phyloP scores from a whole-genome alignment of 2,329 filamentous ascomycete genomes.

The Exophiala sp. region DNA sequence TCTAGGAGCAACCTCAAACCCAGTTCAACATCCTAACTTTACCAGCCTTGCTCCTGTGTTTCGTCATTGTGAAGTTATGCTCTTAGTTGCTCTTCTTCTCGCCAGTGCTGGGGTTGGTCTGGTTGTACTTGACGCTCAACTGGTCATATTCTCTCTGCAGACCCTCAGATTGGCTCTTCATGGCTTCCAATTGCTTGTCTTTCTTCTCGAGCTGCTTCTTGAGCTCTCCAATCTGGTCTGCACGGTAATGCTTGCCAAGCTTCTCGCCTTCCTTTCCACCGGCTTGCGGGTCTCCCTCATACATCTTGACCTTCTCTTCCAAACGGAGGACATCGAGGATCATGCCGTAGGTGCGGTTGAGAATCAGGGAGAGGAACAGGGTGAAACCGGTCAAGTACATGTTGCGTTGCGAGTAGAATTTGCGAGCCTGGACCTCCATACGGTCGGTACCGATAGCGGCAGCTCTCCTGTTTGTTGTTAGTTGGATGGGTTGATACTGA shows the following conservation, averaged over 20 bases:
- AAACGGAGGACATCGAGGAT: slow-evolving; percentile 88
- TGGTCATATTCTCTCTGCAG: slow-evolving; percentile 81
- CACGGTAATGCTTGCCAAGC: slow-evolving; percentile 67
- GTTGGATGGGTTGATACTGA: neutral
- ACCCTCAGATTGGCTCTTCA: slow-evolving; percentile 90
- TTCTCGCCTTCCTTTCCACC: slow-evolving; percentile 67
- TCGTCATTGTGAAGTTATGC: neutral
- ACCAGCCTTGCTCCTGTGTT: neutral
- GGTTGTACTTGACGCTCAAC: slow-evolving; percentile 76
- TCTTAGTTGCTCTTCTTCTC: slow-evolving; percentile 56
- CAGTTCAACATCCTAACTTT: neutral
- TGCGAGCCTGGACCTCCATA: slow-evolving; percentile 97
- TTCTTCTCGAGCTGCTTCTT: slow-evolving; percentile 66
- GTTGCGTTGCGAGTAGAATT: slow-evolving; percentile 99
- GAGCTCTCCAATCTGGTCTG: slow-evolving; percentile 74
- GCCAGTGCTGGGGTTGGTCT: slow-evolving; percentile 39
- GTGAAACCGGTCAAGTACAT: slow-evolving; percentile 99
- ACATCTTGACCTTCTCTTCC: slow-evolving; percentile 83
- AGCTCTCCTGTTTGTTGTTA: slow-evolving; percentile 43
- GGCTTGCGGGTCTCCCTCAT: slow-evolving; percentile 64
- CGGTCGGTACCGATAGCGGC: slow-evolving; percentile 85
- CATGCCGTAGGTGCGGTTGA: slow-evolving; percentile 97
- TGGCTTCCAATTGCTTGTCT: slow-evolving; percentile 75
- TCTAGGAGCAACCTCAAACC: neutral
- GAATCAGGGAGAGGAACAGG: slow-evolving; percentile 95